Evolutionary conservation across 345 rosid genomes (phyloP).

Genomic region (Pugionium cornutum): DNA sequence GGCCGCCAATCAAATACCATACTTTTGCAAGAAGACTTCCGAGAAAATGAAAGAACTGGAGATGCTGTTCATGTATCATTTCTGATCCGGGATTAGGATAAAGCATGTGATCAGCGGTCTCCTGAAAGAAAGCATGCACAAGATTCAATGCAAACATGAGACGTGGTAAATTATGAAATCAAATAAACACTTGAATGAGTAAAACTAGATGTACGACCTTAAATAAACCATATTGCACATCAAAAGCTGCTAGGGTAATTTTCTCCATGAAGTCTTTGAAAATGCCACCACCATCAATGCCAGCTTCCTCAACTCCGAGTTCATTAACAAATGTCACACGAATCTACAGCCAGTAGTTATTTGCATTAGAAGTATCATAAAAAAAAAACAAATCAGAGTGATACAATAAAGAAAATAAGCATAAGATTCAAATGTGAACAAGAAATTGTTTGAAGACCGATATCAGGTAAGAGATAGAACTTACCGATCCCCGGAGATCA

Average conservation of each 20-base stretch:
- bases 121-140: constrained; percentile 52
- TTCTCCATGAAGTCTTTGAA: constrained; percentile 99
- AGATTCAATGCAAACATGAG: constrained; percentile 28
- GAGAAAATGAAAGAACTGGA: constrained; percentile 92
- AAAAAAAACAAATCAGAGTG: constrained; percentile 14
- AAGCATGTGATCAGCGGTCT: constrained; percentile 92
- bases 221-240: constrained; percentile 94
- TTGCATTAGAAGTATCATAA: constrained; percentile 33
- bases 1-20: constrained; percentile 25
- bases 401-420: constrained; percentile 14
- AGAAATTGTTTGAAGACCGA: constrained; percentile 13
- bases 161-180: constrained; percentile 10
- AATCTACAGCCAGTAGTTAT: constrained; percentile 55
- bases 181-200: constrained; percentile 6
- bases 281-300: constrained; percentile 99
- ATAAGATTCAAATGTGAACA: constrained; percentile 18
- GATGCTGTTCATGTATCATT: constrained; percentile 93
- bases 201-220: constrained; percentile 56
- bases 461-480: constrained; percentile 24
- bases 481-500: constrained; percentile 91
- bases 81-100: constrained; percentile 99
- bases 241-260: constrained; percentile 93
- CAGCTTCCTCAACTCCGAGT: constrained; percentile 99
- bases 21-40: constrained; percentile 95
- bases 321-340: constrained; percentile 95